Conservation (phyloP, 441 rosid species). For the Kokia cookei region DNA sequence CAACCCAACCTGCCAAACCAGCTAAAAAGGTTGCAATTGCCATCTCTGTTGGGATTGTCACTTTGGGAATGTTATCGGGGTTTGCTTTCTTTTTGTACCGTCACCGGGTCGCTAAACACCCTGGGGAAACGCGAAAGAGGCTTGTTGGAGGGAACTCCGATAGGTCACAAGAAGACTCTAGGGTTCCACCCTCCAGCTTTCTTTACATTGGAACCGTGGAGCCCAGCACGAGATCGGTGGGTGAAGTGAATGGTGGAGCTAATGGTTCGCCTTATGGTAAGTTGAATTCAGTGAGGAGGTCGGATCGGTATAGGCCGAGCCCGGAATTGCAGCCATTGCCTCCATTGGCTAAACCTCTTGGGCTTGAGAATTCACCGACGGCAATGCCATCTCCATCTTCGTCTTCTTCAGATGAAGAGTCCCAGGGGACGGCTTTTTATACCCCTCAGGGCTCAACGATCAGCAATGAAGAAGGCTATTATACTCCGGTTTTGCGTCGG, state of each 20-base stretch:
- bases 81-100: conserved; percentile 85
- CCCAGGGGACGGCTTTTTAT: conserved; percentile 55
- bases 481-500: conserved; percentile 39
- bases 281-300: conserved; percentile 58
- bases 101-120: conserved; percentile 52
- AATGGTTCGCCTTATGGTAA: conserved; percentile 73
- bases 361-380: conserved; percentile 33
- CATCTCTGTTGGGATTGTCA: conserved; percentile 86
- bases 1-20: conserved; percentile 64
- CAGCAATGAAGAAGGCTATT: conserved; percentile 66
- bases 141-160: conserved; percentile 56
- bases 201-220: conserved; percentile 90
- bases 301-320: conserved; percentile 87
- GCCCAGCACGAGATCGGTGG: conserved; percentile 41
- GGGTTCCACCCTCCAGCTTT: conserved; percentile 61
- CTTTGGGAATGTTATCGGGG: conserved; percentile 85
- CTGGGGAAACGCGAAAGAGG: conserved; percentile 51
- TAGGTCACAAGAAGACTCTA: conserved; percentile 48
- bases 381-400: conserved; percentile 24
- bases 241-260: conserved; percentile 35
- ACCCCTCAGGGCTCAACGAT: conserved; percentile 73
- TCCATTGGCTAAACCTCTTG: conserved; percentile 50
- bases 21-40: conserved; percentile 82
- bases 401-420: conserved; percentile 49
- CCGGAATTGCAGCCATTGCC: conserved; percentile 95